Conservation (phyloP, 306 rosid genomes). For the Castanospermum australe region DNA sequence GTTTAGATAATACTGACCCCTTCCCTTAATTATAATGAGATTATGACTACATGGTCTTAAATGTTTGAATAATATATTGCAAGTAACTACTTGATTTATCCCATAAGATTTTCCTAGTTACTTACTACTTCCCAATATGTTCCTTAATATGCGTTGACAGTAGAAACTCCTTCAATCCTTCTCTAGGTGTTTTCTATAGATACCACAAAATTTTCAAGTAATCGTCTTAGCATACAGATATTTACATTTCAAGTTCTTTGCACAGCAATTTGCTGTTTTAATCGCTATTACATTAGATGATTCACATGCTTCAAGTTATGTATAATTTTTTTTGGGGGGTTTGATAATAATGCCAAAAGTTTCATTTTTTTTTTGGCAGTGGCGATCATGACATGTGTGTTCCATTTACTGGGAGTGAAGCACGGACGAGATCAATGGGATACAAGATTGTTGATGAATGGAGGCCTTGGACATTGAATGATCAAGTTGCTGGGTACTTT, state of each 20-base stretch:
- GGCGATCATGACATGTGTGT: constrained; percentile 79
- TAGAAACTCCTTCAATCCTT: too few species aligned
- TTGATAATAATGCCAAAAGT: neutral
- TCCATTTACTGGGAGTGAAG: constrained; percentile 66
- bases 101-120: too few species aligned
- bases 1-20: too few species aligned
- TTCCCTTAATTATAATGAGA: too few species aligned
- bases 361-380: constrained; percentile 27
- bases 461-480: constrained; percentile 65
- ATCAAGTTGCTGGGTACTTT: constrained; percentile 69
- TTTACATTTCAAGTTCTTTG: neutral
- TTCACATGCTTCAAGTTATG: neutral
- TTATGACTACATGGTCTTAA: too few species aligned
- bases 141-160: too few species aligned
- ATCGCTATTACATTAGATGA: neutral
- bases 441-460: constrained; percentile 61
- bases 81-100: too few species aligned
- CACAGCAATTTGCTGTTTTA: neutral
- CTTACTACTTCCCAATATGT: too few species aligned
- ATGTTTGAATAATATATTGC: too few species aligned
- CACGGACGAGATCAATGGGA: constrained; percentile 65
- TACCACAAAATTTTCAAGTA: too few species aligned
- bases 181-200: too few species aligned
- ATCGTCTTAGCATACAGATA: too few species aligned
- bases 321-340: neutral